These are phyloP conservation scores for Globisporangium acanthophoron DNA, from an alignment of 352 stramenopile genomes.

Conservation along the genomic window DNA sequence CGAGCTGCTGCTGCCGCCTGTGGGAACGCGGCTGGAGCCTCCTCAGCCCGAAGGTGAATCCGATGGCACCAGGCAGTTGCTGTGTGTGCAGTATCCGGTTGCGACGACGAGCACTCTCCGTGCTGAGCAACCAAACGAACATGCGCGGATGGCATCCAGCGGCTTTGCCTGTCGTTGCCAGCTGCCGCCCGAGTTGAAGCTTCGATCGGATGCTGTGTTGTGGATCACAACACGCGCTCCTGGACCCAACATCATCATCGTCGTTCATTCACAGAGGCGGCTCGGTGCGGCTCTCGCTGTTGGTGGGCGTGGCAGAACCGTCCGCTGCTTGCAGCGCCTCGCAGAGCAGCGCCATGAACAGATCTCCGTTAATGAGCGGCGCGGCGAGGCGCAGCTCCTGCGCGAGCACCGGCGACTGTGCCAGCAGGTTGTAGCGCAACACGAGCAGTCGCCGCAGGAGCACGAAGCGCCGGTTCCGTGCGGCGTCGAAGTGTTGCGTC, in stretches of 20 bases:
- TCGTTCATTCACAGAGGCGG: not conserved
- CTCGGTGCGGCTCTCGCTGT: not conserved
- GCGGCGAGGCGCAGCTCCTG: constrained; percentile 30
- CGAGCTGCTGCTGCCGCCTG: too few species aligned
- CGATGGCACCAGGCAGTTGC: too few species aligned
- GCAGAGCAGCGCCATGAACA: constrained; percentile 40
- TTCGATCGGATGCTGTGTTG: not conserved
- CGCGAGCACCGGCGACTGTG: constrained; percentile 31
- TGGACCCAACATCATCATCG: not conserved
- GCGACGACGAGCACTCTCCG: too few species aligned
- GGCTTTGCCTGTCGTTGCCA: not conserved
- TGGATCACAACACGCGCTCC: not conserved
- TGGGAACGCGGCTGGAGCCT: too few species aligned
- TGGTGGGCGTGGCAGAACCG: not conserved
- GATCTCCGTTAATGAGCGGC: constrained; percentile 42
- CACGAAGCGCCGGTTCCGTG: constrained; percentile 20
- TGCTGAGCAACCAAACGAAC: not conserved
- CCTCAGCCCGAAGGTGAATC: too few species aligned
- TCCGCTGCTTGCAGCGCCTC: constrained; percentile 8
- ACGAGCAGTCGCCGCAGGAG: constrained; percentile 32
- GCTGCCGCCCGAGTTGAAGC: not conserved
- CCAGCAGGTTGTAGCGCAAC: constrained; percentile 41
- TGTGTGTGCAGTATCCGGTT: too few species aligned
- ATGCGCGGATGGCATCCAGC: not conserved
- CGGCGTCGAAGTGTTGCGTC: constrained; percentile 17